Evolutionary conservation across 1,284 basidiomycete species (phyloP).

Genomic region (Fomitopsis palustris): DNA sequence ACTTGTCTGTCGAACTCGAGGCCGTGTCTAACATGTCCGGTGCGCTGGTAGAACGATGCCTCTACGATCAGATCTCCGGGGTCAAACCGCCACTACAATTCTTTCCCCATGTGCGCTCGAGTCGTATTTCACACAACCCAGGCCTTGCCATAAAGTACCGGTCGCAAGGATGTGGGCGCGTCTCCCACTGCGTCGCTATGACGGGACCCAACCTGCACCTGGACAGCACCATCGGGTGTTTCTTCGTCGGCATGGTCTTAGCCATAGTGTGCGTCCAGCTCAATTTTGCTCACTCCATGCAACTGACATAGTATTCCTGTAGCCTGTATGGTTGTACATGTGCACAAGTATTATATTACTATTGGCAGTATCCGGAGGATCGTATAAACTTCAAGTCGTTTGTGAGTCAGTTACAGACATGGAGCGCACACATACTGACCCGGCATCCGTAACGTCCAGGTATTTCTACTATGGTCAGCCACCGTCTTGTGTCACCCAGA

Average conservation of each 20-base stretch:
- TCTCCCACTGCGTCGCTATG: neutral
- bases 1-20: neutral
- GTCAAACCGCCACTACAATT: neutral
- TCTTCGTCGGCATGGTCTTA: conserved; percentile 1
- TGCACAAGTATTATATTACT: neutral
- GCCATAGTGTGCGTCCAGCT: neutral
- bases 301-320: neutral
- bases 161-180: neutral
- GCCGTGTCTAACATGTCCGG: neutral
- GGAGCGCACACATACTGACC: neutral
- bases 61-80: neutral
- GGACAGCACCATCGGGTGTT: conserved; percentile 2
- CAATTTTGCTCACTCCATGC: neutral
- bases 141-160: neutral
- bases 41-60: neutral
- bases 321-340: neutral
- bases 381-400: neutral
- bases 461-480: neutral
- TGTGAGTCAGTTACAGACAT: neutral
- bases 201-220: conserved; percentile 3
- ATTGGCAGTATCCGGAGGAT: neutral
- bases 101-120: neutral
- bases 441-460: neutral
- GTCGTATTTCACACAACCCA: neutral
- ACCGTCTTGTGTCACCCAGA: neutral